These are phyloP conservation scores for Pisolithus tinctorius DNA, from an alignment of 768 basidiomycete genomes.

Conservation along the genomic window DNA sequence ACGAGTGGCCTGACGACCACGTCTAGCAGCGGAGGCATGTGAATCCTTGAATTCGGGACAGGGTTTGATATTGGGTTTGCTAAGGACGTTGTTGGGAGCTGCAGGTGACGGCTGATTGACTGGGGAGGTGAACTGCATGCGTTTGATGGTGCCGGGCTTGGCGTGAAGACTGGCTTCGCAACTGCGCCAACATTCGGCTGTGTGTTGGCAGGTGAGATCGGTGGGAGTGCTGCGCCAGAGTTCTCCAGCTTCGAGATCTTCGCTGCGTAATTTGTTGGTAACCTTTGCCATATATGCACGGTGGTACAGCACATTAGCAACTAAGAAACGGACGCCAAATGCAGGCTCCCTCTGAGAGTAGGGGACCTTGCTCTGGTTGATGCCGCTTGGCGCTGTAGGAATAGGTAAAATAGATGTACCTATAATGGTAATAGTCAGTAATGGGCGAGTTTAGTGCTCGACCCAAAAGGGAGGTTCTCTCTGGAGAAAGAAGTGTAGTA, in stretches of 20 bases:
- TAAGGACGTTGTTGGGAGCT: conserved; percentile 39
- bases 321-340: conserved; percentile 88
- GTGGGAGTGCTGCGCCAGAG: conserved; percentile 74
- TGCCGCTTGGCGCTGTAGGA: conserved; percentile 64
- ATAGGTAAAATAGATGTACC: no score
- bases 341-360: conserved; percentile 94
- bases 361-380: conserved; percentile 90
- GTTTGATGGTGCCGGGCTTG: conserved; percentile 67
- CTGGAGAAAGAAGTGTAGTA: no score
- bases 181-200: conserved; percentile 75
- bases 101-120: conserved; percentile 61
- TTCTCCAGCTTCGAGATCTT: conserved; percentile 78
- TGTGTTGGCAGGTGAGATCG: conserved; percentile 74
- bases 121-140: conserved; percentile 89
- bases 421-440: no score
- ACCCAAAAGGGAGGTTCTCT: no score
- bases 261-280: conserved; percentile 43
- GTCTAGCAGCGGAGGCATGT: conserved; percentile 18
- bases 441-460: no score
- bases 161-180: conserved; percentile 62
- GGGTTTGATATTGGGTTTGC: conserved; percentile 63
- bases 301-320: conserved; percentile 96
- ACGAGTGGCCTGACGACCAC: conserved; percentile 34
- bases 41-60: conserved; percentile 57
- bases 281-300: conserved; percentile 74